Evolutionary conservation across 1,284 basidiomycete genomes (phyloP).

Genomic region (Cystobasidiaceae sp.): DNA sequence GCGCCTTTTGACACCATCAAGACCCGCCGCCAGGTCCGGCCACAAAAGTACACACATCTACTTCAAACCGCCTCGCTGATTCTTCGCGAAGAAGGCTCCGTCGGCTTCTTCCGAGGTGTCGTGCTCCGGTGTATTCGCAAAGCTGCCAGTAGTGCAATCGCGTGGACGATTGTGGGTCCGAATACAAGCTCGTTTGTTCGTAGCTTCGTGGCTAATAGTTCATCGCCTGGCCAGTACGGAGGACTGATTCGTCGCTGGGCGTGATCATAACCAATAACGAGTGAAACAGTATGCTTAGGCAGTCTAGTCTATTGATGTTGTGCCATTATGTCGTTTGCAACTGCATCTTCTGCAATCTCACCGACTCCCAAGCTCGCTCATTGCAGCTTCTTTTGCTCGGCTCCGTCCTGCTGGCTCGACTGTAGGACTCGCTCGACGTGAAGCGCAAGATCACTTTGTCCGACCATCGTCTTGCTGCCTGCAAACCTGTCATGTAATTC

Average conservation of each 20-base stretch:
- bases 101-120: conserved; percentile 79
- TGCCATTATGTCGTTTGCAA: not conserved
- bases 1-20: conserved; percentile 45
- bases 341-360: not conserved
- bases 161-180: conserved; percentile 55
- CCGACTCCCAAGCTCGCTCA: too few relatives aligned
- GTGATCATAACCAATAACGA: not conserved
- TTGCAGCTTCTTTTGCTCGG: too few relatives aligned
- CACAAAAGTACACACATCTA: conserved; percentile 31
- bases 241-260: conserved; percentile 18
- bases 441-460: not conserved
- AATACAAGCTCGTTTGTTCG: not conserved
- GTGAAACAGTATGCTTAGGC: too few relatives aligned
- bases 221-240: conserved; percentile 8
- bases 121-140: conserved; percentile 78
- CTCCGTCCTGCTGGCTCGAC: too few relatives aligned
- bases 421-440: not conserved
- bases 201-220: not conserved
- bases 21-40: conserved; percentile 39
- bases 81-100: conserved; percentile 31
- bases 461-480: not conserved
- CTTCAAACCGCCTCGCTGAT: conserved; percentile 30
- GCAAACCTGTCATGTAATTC: conserved; percentile 33
- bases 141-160: conserved; percentile 81
- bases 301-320: not conserved